These are phyloP conservation scores for Terana coerulea DNA, from an alignment of 768 basidiomycete genomes.

Conservation along the genomic window DNA sequence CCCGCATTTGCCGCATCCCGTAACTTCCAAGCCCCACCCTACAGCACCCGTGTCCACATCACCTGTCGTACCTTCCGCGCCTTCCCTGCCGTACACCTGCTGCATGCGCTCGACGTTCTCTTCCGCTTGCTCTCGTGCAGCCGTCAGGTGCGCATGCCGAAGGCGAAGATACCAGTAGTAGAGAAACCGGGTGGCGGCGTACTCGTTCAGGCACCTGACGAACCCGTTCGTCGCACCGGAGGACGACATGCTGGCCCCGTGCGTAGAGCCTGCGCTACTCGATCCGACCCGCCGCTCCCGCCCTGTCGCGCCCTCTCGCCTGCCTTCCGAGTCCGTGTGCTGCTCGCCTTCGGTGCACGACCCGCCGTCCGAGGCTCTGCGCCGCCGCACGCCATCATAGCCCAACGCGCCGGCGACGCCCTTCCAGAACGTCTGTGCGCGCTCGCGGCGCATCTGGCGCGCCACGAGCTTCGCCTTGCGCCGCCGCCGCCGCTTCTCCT, in stretches of 20 bases:
- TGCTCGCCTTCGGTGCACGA: not conserved
- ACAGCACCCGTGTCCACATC: conserved; percentile 29
- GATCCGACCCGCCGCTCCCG: not conserved
- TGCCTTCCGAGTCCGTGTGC: not conserved
- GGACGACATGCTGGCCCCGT: not conserved
- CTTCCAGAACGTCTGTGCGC: conserved; percentile 53
- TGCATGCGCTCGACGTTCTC: conserved; percentile 65
- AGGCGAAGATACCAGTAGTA: conserved; percentile 57
- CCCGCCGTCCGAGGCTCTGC: not conserved
- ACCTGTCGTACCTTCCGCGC: conserved; percentile 14
- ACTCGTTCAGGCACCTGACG: not conserved
- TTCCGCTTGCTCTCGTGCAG: conserved; percentile 65
- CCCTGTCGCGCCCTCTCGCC: not conserved
- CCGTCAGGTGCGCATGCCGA: conserved; percentile 66
- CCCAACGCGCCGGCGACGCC: conserved; percentile 53
- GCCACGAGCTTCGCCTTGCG: conserved; percentile 44
- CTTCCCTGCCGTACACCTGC: conserved; percentile 48
- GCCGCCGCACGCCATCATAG: conserved; percentile 3
- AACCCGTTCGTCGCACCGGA: not conserved
- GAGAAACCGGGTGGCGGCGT: conserved; percentile 25
- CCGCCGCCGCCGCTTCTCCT: conserved; percentile 52
- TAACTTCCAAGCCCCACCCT: conserved; percentile 80
- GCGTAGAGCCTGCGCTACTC: not conserved
- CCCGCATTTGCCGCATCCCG: conserved; percentile 41
- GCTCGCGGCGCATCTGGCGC: conserved; percentile 46